These are phyloP conservation scores for Serendipita indica DNA, from an alignment of 768 basidiomycete genomes.

Conservation along the genomic window DNA sequence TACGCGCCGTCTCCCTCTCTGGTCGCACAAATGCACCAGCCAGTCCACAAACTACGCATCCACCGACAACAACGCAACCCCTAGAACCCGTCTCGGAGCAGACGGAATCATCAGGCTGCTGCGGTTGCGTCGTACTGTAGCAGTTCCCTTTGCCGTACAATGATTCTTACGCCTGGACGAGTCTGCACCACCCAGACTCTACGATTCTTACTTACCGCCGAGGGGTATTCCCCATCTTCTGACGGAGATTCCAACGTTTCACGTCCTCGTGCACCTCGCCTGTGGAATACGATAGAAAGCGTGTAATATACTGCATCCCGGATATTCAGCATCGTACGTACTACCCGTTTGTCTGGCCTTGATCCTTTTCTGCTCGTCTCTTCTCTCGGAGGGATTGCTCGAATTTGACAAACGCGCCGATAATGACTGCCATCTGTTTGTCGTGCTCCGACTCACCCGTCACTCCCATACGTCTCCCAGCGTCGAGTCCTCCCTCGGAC, in stretches of 20 bases:
- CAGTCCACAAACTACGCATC: neutral
- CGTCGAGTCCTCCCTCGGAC: neutral
- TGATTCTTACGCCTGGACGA: too few species aligned
- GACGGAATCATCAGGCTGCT: slow-evolving; percentile 13
- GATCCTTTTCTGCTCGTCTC: neutral
- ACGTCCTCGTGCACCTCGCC: too few species aligned
- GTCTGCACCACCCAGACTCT: too few species aligned
- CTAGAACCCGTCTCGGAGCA: neutral
- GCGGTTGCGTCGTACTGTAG: slow-evolving; percentile 15
- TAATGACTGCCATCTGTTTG: slow-evolving; percentile 7
- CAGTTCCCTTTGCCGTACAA: too few species aligned
- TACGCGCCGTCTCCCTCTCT: neutral
- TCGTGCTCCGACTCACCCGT: slow-evolving; percentile 6
- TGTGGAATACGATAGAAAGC: too few species aligned
- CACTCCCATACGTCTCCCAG: neutral
- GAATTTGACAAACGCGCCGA: slow-evolving; percentile 7
- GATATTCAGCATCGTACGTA: too few species aligned
- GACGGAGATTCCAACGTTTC: too few species aligned
- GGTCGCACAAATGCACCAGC: neutral
- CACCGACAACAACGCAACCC: neutral
- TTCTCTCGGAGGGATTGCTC: neutral
- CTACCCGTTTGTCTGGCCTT: too few species aligned
- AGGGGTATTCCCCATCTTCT: too few species aligned
- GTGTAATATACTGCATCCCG: too few species aligned
- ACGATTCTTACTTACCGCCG: too few species aligned